These are phyloP conservation scores for Lagerstroemia speciosa DNA, from an alignment of 345 rosid genomes.

Conservation along the genomic window DNA sequence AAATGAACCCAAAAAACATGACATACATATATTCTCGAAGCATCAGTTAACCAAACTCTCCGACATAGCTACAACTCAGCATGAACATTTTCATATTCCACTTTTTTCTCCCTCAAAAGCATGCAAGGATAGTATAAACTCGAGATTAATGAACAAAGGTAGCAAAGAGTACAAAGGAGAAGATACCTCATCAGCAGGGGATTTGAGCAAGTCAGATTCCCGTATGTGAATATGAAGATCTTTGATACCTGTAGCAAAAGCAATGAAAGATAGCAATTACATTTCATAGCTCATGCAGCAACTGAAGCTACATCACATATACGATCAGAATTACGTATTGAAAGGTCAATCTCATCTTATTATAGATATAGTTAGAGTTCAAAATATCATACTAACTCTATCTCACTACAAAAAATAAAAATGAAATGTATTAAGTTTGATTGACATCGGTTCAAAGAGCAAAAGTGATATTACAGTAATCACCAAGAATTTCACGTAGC, in stretches of 20 bases:
- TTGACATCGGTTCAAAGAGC: neutral
- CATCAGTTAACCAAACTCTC: neutral
- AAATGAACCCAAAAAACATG: neutral
- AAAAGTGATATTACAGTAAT: neutral
- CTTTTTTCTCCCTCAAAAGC: neutral
- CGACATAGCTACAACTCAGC: neutral
- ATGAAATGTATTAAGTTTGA: too few species aligned
- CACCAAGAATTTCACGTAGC: constrained; percentile 89
- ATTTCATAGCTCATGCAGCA: neutral
- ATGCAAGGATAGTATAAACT: neutral
- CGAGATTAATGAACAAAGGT: neutral
- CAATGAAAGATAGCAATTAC: neutral
- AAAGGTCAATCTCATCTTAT: neutral
- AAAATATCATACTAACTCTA: neutral
- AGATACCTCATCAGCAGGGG: constrained; percentile 71
- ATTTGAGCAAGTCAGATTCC: constrained; percentile 46
- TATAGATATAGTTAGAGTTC: neutral
- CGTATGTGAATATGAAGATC: constrained; percentile 39
- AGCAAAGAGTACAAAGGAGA: neutral
- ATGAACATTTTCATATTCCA: neutral
- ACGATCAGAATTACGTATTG: too few species aligned
- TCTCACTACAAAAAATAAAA: neutral
- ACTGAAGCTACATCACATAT: neutral
- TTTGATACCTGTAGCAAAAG: constrained; percentile 48
- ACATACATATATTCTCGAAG: neutral